Conservation (phyloP, 148 eudicot genomes). For the Euryodendron excelsum region DNA sequence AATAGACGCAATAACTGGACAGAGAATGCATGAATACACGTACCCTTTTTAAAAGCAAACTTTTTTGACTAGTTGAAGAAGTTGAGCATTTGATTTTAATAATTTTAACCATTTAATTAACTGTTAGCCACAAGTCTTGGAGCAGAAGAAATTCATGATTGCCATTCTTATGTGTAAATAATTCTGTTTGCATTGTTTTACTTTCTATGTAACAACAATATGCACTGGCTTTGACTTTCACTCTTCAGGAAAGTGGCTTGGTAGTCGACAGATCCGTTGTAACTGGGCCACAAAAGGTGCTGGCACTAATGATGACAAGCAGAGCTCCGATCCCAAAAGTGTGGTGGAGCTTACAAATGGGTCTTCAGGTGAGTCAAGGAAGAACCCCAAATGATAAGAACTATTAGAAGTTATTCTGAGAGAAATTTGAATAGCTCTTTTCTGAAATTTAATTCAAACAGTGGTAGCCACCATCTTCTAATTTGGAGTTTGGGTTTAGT, state of each 20-base stretch:
- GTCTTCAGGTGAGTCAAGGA: conserved; percentile 64
- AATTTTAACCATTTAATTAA: background rate
- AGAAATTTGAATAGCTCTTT: background rate
- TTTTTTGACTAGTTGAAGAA: background rate
- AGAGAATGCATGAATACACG: background rate
- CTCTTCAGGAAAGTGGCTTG: conserved; percentile 92
- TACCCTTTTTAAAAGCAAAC: background rate
- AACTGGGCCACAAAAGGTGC: conserved; percentile 99
- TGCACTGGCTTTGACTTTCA: background rate
- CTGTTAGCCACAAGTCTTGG: background rate
- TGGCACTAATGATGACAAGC: conserved; percentile 70
- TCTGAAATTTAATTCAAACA: conserved; percentile 2
- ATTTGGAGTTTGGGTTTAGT: background rate
- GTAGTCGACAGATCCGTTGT: conserved; percentile 95
- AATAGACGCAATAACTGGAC: background rate
- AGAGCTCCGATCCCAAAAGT: conserved; percentile 72
- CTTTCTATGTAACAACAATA: background rate
- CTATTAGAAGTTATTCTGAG: background rate
- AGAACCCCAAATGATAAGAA: background rate
- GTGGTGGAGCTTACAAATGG: conserved; percentile 92
- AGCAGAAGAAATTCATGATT: background rate
- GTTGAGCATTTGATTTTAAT: background rate
- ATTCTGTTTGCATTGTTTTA: background rate
- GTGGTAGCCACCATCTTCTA: background rate
- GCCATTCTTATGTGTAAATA: background rate